Evolutionary conservation across 768 basidiomycete species (phyloP), one percentile per base, ranked within the genome.

Genomic region (Lanmaoa rubissima): DNA sequence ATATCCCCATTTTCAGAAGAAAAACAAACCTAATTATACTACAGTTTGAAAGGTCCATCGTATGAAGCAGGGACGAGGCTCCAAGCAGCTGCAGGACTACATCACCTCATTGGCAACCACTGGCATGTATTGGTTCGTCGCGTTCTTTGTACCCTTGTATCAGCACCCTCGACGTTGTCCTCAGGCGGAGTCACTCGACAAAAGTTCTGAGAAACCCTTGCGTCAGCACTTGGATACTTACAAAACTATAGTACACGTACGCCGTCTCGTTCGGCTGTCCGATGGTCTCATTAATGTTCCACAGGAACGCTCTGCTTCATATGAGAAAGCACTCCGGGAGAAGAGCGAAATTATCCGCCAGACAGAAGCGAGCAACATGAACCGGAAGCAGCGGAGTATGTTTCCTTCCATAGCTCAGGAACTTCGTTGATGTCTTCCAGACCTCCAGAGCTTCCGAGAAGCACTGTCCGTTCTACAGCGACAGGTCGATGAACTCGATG

Each of bases 401-500:
- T 75, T 38, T 53, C 28, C 48, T 56, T 57, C 51, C 46, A 32
- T 53, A n/a, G 39, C 52, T 41, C 44, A 26, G 31, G 39, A 54
- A 66, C 35, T 21, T 19, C 24, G 56, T 48, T 61, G 35, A 60
- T 44, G 39, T 52, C 24, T 50, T 47, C n/a, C 61, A 95, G 94
- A 97, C 74, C 77, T 97, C 34, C 91, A 94, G 63, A 86, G 82
- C 46, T 96, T 96, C 74, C 80, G 94, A 61, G 87, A 90, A 73
- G 92, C 94, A 19, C 75, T 97, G 36, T 71, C 82, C 28, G 79
- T 92, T 14, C 75, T 96, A 41, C 94, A 96, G 63, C 79, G 85
- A 40, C 93, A 96, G 71, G 93, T 98, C 0, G 92, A 96, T 63
- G 94, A 94, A 57, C 77, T 97, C 3, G 94, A 98, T 72, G 84